Base-by-base conservation (phyloP, 192 early-diverging fungal species). In the Coemansia sp. region DNA sequence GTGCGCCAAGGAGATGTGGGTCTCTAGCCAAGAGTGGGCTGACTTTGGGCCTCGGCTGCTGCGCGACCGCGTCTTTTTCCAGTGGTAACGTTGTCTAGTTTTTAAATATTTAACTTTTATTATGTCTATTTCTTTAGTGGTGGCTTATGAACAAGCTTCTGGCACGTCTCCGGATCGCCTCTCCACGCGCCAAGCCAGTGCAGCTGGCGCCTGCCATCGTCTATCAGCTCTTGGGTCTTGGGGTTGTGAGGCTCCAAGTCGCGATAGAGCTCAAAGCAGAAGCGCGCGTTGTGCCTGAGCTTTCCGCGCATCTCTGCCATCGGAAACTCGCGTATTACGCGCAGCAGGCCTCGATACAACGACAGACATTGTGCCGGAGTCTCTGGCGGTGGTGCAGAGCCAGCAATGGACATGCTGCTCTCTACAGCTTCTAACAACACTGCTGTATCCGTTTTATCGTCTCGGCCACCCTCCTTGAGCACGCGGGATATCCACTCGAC, bases 1-100 rank as follows among this genome's bases (percentile, higher is more conserved):
- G 19, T 87, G 83, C 49, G 86, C 90, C 4, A 87, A 84, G 42
- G 93, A 96, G 19, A 75, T 93, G 84, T 96, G 93, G 93, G 83
- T 96, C 24, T 84, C 87, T 1, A 45, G 59, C 12, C 56, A 70
- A 11, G 93, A 94, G 62, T 96, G 94, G 93, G 67, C 84, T 0
- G 83, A 90, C 64, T 79, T 88, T 74, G 92, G 92, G 1, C 77
- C 87, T 42, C 85, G 85, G 36, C 77, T 85, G 22, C 76, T 93
- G 4, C 74, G 86, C 27, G 88, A 93, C 61, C 83, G 89, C 31
- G 74, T 86, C 3, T 64, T 93, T 14, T 90, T 91, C 80, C 84
- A 85, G 15, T 92, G 89, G 88, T 87, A 70, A 11, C 22, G n/a
- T 64, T 37, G 1, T 35, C 31, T 60, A n/a, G 4, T 49, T 51